Evolutionary conservation across 768 basidiomycete species (phyloP).

Genomic region (Porphyrellus cyaneotinctus): DNA sequence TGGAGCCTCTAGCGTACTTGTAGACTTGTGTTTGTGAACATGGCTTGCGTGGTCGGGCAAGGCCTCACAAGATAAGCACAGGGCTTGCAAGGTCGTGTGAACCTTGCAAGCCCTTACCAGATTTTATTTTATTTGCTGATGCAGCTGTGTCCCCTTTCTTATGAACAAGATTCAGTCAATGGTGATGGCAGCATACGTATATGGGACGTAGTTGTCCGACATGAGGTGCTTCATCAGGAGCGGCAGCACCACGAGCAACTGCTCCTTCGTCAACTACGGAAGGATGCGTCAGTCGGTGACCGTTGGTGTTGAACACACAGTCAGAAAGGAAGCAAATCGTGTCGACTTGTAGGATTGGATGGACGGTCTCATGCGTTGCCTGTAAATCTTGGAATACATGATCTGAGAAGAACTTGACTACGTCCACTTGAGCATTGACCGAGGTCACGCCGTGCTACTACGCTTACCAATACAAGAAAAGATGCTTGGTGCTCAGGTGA

Average conservation of each 20-base stretch:
- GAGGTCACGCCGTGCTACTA: conserved; percentile 88
- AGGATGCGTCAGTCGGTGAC: not conserved
- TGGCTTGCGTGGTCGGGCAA: not conserved
- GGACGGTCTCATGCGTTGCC: conserved; percentile 60
- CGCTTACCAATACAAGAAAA: not conserved
- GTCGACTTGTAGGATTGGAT: conserved; percentile 92
- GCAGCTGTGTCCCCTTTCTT: conserved; percentile 65
- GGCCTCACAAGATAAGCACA: not conserved
- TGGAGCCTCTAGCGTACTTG: not conserved
- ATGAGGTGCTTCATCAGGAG: conserved; percentile 77
- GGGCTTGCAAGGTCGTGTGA: not conserved
- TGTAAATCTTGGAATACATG: conserved; percentile 83
- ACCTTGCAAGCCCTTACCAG: not conserved
- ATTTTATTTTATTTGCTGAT: not conserved
- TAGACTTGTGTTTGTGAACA: too few relatives aligned
- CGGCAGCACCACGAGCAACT: conserved; percentile 88
- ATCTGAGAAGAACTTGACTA: too few relatives aligned
- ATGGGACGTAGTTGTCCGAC: conserved; percentile 86
- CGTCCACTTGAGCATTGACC: too few relatives aligned
- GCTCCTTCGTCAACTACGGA: conserved; percentile 83
- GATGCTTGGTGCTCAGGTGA: too few relatives aligned
- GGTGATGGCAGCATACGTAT: too few relatives aligned
- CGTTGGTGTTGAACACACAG: not conserved
- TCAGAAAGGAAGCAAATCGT: conserved; percentile 96
- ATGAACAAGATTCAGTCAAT: conserved; percentile 94